phyloP scores from a whole-genome alignment of 2,329 filamentous ascomycete species.

The Trichoderma guizhouense region DNA sequence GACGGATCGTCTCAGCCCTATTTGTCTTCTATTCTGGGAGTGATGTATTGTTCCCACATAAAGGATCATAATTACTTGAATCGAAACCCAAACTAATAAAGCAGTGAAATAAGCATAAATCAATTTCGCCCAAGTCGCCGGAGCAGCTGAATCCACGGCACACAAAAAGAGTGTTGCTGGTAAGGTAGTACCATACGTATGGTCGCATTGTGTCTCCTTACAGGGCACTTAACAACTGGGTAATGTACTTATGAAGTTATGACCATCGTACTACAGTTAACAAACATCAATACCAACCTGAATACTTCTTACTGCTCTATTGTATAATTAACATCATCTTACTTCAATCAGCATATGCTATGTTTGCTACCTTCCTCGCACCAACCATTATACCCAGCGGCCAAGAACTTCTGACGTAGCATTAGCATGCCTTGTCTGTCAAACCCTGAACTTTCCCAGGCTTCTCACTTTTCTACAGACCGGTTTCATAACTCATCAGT shows the following conservation, averaged over 20 bases:
- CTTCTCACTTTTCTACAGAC: background rate
- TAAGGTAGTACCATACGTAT: background rate
- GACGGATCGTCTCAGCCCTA: background rate
- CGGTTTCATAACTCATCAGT: background rate
- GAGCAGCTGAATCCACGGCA: background rate
- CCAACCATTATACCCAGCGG: background rate
- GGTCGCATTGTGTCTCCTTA: background rate
- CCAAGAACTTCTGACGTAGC: background rate
- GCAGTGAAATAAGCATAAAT: background rate
- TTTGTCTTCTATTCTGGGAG: background rate
- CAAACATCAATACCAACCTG: background rate
- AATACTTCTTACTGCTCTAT: background rate
- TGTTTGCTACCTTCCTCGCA: background rate
- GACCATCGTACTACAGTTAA: background rate
- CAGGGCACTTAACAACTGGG: background rate
- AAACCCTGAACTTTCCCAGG: background rate
- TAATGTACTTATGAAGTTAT: background rate
- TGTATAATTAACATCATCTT: background rate
- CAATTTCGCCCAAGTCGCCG: background rate
- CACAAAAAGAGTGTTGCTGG: background rate
- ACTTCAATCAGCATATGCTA: background rate
- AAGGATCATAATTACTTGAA: background rate
- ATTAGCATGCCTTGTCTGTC: background rate
- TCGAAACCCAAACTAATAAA: background rate
- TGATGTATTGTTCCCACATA: background rate